Percentiles rank a stretch among this genome's conserved stretches.
Evolutionary conservation across 495 filamentous ascomycete species (phyloP).

Genomic region (Choiromyces venosus): DNA sequence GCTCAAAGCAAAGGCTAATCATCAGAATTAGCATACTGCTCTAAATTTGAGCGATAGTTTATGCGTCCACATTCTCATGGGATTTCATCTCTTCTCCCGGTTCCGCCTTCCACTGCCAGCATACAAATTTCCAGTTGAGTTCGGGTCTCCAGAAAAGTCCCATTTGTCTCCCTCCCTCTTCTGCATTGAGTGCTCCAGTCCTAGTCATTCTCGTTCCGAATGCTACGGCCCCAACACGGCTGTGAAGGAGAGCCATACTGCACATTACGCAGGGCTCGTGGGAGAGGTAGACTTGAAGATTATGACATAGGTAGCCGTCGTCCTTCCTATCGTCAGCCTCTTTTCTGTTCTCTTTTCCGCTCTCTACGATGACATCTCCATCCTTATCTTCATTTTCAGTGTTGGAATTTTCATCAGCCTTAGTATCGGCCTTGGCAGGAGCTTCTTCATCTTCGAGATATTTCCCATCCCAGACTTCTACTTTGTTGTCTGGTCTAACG

Average conservation of each 20-base stretch:
- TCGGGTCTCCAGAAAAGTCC: constrained; percentile 89
- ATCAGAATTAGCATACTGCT: not conserved
- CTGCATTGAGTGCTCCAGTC: constrained; percentile 34
- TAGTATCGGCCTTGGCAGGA: not conserved
- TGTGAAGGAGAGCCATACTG: constrained; percentile 90
- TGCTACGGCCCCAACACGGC: constrained; percentile 75
- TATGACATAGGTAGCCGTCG: constrained; percentile 92
- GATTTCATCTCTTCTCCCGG: not conserved
- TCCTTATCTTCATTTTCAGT: not conserved
- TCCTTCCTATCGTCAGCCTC: constrained; percentile 25
- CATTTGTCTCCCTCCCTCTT: constrained; percentile 54
- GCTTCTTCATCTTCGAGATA: constrained; percentile 14
- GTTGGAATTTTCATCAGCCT: not conserved
- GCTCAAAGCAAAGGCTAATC: not conserved
- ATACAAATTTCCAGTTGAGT: constrained; percentile 86
- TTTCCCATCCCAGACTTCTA: constrained; percentile 20
- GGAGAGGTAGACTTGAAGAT: constrained; percentile 82
- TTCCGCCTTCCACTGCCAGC: constrained; percentile 64
- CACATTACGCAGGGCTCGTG: constrained; percentile 97
- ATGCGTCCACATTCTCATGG: constrained; percentile 5
- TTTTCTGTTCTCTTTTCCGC: not conserved
- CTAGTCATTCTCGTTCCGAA: constrained; percentile 50
- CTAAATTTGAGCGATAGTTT: not conserved
- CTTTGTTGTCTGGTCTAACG: constrained; percentile 44
- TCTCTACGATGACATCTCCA: not conserved